Conservation (phyloP, 139 green algal genomes). For the Pycnococcus provasolii region DNA sequence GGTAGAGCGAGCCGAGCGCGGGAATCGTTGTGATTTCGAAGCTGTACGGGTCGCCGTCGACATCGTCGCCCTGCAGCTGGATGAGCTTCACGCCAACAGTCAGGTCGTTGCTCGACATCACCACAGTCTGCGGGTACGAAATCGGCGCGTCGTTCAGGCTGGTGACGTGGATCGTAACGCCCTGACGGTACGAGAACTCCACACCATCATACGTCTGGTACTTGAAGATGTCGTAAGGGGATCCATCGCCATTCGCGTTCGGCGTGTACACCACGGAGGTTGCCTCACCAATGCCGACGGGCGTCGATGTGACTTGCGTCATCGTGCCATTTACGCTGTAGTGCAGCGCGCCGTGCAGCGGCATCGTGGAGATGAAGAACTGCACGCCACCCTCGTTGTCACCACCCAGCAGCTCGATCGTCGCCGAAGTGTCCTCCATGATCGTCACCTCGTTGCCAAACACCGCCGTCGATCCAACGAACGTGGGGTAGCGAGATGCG, state of each 20-base stretch:
- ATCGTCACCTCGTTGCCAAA: slow-evolving; percentile 20
- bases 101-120: not conserved
- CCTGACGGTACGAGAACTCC: slow-evolving; percentile 22
- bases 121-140: not conserved
- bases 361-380: slow-evolving; percentile 20
- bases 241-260: slow-evolving; percentile 4
- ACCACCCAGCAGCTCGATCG: slow-evolving; percentile 17
- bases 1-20: slow-evolving; percentile 2
- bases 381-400: slow-evolving; percentile 15
- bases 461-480: slow-evolving; percentile 17
- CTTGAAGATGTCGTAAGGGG: slow-evolving; percentile 27
- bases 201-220: slow-evolving; percentile 25
- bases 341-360: slow-evolving; percentile 11
- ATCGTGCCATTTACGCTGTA: not conserved
- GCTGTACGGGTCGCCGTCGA: not conserved
- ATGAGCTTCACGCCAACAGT: slow-evolving; percentile 1
- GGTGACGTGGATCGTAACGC: slow-evolving; percentile 17
- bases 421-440: slow-evolving; percentile 14
- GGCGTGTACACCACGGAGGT: slow-evolving; percentile 20
- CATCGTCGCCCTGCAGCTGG: slow-evolving; percentile 7
- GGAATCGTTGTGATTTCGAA: slow-evolving; percentile 15
- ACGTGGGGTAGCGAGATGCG: slow-evolving; percentile 9
- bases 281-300: not conserved
- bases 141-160: slow-evolving; percentile 18
- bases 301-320: slow-evolving; percentile 1